Base-by-base conservation (phyloP, 345 rosid species). In the Citrus australasica region DNA sequence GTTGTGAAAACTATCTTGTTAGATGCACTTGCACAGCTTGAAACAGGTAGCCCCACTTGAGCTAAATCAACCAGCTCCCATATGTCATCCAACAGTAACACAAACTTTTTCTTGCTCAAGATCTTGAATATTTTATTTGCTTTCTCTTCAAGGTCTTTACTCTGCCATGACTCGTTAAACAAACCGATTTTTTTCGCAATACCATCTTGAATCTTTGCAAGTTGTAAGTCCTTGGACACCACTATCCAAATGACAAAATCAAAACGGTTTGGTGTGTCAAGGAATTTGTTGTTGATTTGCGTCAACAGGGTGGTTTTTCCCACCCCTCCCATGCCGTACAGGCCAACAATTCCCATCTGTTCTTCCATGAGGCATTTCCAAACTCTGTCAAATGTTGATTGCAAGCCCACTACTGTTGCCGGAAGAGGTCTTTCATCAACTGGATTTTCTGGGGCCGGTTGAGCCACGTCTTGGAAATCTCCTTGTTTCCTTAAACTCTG, bases 261-360 rank as follows among this genome's bases (percentile, higher is more conserved):
- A 62, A 69, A 78, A 22, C 7, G 35, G 17, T 24, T 32, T 11
- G 22, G 51, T 0, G 7, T 7, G 6, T 48, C 25, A 33, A 27
- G 22, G 32, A 78, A 62, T 17, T 32, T 16, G 62, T 78, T 78
- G 69, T 78, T 78, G 46, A 70, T 59, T 42, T 70, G 68, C 4
- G 67, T 70, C 19, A 78, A 51, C 13, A 78, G 76, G 37, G 76
- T 78, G 4, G 80, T 78, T 60, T 71, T 78, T 1, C 79, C 79
- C 14, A 77, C 79, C 19, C 79, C 79, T 13, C 79, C 79, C 73
- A 77, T 67, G 16, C 80, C 80, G 24, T 68, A 70, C 5, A 78
- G 9, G 32, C 80, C 76, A 38, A 74, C 14, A 59, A 59, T 37
- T 17, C 77, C 77, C 24, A 11, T 13, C 10, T 64, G 1, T 5